phyloP scores from a whole-genome alignment of 140 eudicot species.

The Oenanthe javanica region DNA sequence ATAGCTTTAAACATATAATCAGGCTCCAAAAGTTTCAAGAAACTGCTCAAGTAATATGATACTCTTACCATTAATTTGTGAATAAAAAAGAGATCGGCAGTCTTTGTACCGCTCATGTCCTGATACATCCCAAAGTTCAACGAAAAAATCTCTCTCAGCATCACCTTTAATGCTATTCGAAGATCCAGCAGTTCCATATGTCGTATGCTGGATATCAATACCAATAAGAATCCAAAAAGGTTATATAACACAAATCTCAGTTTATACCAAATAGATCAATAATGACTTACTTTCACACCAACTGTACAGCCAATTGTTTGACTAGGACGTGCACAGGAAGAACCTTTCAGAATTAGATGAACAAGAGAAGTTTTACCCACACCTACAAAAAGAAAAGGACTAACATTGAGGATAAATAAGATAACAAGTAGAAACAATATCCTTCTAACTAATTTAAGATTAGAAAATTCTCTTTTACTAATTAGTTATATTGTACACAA shows the following conservation, averaged over 20 bases:
- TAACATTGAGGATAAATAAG: neutral
- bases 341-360: slow-evolving; percentile 78
- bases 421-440: neutral
- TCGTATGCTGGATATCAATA: slow-evolving; percentile 50
- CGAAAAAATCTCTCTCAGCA: slow-evolving; percentile 75
- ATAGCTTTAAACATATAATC: neutral
- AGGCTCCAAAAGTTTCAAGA: slow-evolving; percentile 1
- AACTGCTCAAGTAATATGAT: slow-evolving; percentile 9
- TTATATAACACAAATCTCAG: neutral
- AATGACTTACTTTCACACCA: slow-evolving; percentile 57
- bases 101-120: slow-evolving; percentile 93
- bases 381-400: slow-evolving; percentile 37
- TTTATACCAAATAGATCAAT: neutral
- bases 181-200: slow-evolving; percentile 77
- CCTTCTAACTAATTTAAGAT: no score
- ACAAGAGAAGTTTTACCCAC: slow-evolving; percentile 97
- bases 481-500: neutral
- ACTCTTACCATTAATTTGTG: slow-evolving; percentile 84
- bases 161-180: slow-evolving; percentile 73
- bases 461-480: no score
- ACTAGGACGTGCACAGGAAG: slow-evolving; percentile 56
- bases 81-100: slow-evolving; percentile 92
- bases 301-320: slow-evolving; percentile 92
- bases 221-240: slow-evolving; percentile 6
- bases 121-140: slow-evolving; percentile 96